Evolutionary conservation across 2,329 filamentous ascomycete species (phyloP).

Genomic region (Alternaria sp.): DNA sequence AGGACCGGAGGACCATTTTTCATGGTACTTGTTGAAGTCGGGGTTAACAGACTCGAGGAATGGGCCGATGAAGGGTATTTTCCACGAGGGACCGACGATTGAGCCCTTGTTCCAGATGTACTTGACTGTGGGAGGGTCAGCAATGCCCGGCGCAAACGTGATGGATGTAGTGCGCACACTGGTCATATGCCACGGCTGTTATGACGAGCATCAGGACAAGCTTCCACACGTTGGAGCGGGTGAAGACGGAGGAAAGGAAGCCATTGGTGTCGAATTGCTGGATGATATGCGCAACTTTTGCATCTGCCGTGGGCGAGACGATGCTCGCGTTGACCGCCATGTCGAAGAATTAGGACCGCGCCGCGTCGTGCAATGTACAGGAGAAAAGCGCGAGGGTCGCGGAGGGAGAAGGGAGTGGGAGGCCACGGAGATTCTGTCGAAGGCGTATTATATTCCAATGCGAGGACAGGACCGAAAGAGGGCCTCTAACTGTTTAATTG

Average conservation of each 20-base stretch:
- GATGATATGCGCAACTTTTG: constrained; percentile 45
- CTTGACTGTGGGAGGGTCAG: constrained; percentile 60
- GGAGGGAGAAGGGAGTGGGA: constrained; percentile 10
- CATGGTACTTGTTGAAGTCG: constrained; percentile 88
- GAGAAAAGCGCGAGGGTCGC: constrained; percentile 17
- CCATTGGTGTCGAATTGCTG: constrained; percentile 43
- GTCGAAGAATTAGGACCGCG: constrained; percentile 13
- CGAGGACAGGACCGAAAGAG: constrained; percentile 23
- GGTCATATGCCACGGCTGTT: constrained; percentile 84
- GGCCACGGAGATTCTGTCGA: constrained; percentile 16
- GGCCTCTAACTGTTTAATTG: constrained; percentile 26
- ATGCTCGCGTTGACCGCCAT: constrained; percentile 53
- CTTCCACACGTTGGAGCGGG: constrained; percentile 43
- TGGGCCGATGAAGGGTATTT: constrained; percentile 74
- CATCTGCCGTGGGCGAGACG: constrained; percentile 52
- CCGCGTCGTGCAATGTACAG: constrained; percentile 6
- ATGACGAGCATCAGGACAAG: constrained; percentile 68
- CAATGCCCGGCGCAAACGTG: constrained; percentile 5
- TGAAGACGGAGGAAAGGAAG: constrained; percentile 44
- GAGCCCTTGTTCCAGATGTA: constrained; percentile 59
- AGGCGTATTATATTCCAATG: constrained; percentile 19
- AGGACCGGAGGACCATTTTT: constrained; percentile 89
- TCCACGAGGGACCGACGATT: constrained; percentile 58
- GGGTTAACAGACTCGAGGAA: constrained; percentile 93
- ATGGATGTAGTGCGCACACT: constrained; percentile 69